Percentiles rank a stretch among this genome's conserved stretches.
Conservation (phyloP, 495 filamentous ascomycete species). For the Echria macrotheca region DNA sequence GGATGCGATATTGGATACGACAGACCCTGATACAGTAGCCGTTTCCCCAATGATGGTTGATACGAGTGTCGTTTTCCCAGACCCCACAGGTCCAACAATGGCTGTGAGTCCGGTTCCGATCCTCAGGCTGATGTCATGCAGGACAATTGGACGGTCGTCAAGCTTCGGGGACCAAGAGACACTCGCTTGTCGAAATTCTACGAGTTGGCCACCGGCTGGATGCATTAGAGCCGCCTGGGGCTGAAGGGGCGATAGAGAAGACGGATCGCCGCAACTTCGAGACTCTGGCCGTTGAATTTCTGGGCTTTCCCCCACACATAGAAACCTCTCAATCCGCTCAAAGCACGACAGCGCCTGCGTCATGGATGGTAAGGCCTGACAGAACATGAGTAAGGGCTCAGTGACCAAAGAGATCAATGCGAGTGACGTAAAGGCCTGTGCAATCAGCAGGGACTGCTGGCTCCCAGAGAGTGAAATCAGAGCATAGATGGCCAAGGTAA, state of each 20-base stretch:
- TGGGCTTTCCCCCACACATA: not conserved
- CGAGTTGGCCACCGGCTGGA: not conserved
- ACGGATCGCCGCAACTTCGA: not conserved
- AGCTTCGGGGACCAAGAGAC: not conserved
- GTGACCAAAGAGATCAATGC: slow-evolving; percentile 53
- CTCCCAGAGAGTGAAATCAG: slow-evolving; percentile 18
- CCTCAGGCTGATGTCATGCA: not conserved
- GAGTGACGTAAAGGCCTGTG: slow-evolving; percentile 50
- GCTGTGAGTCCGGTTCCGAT: slow-evolving; percentile 9
- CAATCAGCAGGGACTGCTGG: slow-evolving; percentile 35
- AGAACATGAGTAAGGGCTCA: slow-evolving; percentile 46
- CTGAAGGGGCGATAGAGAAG: not conserved
- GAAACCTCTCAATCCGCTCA: slow-evolving; percentile 48
- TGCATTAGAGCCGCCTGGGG: not conserved
- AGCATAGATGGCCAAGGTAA: slow-evolving; percentile 25
- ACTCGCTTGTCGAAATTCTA: not conserved
- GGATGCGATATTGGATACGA: not conserved
- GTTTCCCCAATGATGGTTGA: slow-evolving; percentile 29
- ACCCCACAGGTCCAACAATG: slow-evolving; percentile 30
- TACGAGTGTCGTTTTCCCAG: slow-evolving; percentile 32
- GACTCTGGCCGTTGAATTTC: not conserved
- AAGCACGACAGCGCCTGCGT: slow-evolving; percentile 51
- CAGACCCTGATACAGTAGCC: not conserved
- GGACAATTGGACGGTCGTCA: not conserved
- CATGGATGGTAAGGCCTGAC: slow-evolving; percentile 49